phyloP scores from a whole-genome alignment of 495 filamentous ascomycete species.

The Tricharina praecox region DNA sequence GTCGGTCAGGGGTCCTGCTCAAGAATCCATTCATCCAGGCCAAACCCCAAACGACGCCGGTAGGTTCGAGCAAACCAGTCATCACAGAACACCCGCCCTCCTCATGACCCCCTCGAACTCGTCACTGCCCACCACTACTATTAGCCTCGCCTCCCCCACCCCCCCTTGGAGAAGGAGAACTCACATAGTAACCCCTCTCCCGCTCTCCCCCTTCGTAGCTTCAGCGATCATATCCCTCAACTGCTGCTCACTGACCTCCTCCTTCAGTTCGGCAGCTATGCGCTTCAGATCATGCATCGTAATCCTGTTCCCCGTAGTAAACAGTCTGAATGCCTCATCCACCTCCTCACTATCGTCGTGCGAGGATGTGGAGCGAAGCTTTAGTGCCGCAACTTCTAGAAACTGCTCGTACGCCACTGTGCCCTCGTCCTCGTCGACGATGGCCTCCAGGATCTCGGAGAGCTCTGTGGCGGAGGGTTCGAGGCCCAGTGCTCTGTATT shows the following conservation, averaged over 20 bases:
- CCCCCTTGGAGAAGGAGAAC: neutral
- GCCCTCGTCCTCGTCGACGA: slow-evolving; percentile 68
- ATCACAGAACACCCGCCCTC: slow-evolving; percentile 55
- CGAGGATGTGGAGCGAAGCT: no score
- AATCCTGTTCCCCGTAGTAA: slow-evolving; percentile 44
- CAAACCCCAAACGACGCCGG: no score
- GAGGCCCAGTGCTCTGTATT: slow-evolving; percentile 54
- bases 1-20: no score
- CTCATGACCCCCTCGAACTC: slow-evolving; percentile 79
- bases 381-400: slow-evolving; percentile 62
- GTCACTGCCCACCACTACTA: slow-evolving; percentile 29
- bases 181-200: slow-evolving; percentile 44
- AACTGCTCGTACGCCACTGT: slow-evolving; percentile 61
- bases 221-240: slow-evolving; percentile 85
- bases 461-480: slow-evolving; percentile 49
- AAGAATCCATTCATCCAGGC: no score
- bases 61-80: no score
- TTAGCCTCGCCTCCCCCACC: neutral
- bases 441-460: slow-evolving; percentile 50
- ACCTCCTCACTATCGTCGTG: slow-evolving; percentile 49
- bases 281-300: slow-evolving; percentile 57
- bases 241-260: slow-evolving; percentile 62
- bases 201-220: slow-evolving; percentile 64
- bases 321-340: slow-evolving; percentile 61
- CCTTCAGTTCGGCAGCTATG: slow-evolving; percentile 66